Evolutionary conservation across 345 rosid species (phyloP).

Genomic region (Citrus australasica): DNA sequence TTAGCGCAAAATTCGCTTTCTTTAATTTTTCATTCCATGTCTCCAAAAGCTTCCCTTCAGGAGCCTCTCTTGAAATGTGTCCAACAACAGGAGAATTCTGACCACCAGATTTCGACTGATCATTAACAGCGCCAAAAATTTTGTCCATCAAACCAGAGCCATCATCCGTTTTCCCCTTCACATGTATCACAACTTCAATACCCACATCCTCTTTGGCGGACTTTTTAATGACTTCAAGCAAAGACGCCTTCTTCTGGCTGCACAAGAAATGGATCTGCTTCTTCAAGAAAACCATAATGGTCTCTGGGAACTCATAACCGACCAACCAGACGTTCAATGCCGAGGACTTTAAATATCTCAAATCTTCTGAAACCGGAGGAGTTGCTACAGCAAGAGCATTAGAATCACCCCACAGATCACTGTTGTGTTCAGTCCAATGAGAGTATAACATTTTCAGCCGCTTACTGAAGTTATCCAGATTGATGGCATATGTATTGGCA

Average conservation of each 20-base stretch:
- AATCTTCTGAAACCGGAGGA: constrained; percentile 40
- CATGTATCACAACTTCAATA: constrained; percentile 40
- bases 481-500: constrained; percentile 29
- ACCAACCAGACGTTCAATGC: constrained; percentile 47
- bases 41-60: constrained; percentile 51
- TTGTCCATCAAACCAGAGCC: constrained; percentile 39
- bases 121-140: constrained; percentile 32
- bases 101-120: constrained; percentile 21
- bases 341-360: constrained; percentile 47
- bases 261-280: constrained; percentile 47
- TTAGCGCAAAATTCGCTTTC: constrained; percentile 22
- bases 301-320: constrained; percentile 54
- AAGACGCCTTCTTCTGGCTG: constrained; percentile 40
- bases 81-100: constrained; percentile 34
- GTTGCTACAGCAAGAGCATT: constrained; percentile 38
- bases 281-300: constrained; percentile 48
- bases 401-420: constrained; percentile 34
- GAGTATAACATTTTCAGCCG: constrained; percentile 38
- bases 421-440: constrained; percentile 34
- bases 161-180: constrained; percentile 37
- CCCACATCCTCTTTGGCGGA: constrained; percentile 41
- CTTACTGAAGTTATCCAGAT: constrained; percentile 31
- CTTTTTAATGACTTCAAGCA: constrained; percentile 40
- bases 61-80: constrained; percentile 35
- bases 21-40: constrained; percentile 40